Conservation (phyloP, 305 asterid genomes). For the Rubia tinctorum region DNA sequence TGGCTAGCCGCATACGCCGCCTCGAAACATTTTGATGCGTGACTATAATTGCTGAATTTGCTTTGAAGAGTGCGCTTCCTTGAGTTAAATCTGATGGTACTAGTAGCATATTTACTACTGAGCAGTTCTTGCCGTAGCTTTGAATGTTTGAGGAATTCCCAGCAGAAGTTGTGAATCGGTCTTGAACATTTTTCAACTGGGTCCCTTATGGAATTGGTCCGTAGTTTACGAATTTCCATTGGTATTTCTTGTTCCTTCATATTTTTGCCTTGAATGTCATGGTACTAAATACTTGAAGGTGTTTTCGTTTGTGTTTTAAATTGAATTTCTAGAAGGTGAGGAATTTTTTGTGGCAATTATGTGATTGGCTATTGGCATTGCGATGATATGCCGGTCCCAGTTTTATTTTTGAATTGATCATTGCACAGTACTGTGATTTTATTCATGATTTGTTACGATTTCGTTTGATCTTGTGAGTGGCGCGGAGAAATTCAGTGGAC, state of each 20-base stretch:
- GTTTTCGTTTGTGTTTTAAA: too few species aligned
- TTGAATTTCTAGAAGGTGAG: too few species aligned
- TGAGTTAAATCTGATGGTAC: not conserved
- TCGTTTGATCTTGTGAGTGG: not conserved
- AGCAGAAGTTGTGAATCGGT: not conserved
- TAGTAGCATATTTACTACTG: not conserved
- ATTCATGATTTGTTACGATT: not conserved
- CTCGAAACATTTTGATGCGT: not conserved
- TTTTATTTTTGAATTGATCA: not conserved
- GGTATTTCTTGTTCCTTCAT: too few species aligned
- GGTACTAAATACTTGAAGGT: too few species aligned
- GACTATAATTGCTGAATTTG: conserved; percentile 5
- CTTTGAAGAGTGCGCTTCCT: conserved; percentile 3
- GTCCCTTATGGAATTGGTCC: too few species aligned
- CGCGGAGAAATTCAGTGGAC: not conserved
- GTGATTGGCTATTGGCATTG: not conserved
- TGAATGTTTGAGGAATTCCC: not conserved
- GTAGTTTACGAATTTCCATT: too few species aligned
- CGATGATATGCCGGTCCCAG: not conserved
- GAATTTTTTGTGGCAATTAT: too few species aligned
- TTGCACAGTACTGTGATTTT: not conserved
- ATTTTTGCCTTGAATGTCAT: too few species aligned
- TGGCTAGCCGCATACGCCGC: not conserved
- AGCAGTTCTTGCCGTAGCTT: not conserved
- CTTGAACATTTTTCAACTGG: not conserved